phyloP scores from a whole-genome alignment of 2,329 filamentous ascomycete species.

The Aureobasidium zeae region DNA sequence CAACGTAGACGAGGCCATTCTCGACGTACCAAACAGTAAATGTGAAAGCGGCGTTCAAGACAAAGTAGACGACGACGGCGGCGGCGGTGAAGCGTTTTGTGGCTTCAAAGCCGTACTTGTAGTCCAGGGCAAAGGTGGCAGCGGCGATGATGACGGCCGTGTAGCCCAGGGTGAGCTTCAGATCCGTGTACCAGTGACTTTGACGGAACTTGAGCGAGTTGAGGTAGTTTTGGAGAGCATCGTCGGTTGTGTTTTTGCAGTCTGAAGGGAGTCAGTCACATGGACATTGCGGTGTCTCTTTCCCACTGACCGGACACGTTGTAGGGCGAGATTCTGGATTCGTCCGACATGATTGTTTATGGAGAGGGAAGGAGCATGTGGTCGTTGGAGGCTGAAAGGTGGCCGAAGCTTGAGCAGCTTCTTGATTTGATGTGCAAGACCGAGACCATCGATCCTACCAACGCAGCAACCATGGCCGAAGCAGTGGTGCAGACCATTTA shows the following conservation, averaged over 20 bases:
- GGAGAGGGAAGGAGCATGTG: background rate
- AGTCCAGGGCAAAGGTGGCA: conserved; percentile 84
- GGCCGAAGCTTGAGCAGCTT: conserved; percentile 5
- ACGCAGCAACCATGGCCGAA: conserved; percentile 61
- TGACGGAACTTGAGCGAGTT: conserved; percentile 74
- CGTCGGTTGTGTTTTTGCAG: conserved; percentile 93
- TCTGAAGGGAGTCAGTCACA: conserved; percentile 49
- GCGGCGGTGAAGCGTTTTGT: conserved; percentile 73
- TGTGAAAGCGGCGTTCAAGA: conserved; percentile 69
- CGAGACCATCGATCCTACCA: background rate
- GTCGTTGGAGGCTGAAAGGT: background rate
- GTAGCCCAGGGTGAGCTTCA: conserved; percentile 78
- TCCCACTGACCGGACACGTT: conserved; percentile 22
- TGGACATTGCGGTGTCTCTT: too few species aligned
- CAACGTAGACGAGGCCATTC: conserved; percentile 71
- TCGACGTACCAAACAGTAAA: conserved; percentile 81
- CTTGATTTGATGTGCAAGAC: background rate
- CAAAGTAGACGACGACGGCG: conserved; percentile 70
- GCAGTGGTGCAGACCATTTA: conserved; percentile 89
- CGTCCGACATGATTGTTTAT: conserved; percentile 18
- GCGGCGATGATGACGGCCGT: conserved; percentile 68
- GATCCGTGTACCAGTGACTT: conserved; percentile 69
- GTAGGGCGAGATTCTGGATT: conserved; percentile 29
- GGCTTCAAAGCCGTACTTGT: conserved; percentile 76
- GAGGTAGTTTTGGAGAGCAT: conserved; percentile 88